Evolutionary conservation across 345 rosid species (phyloP), one percentile per base, ranked within the genome.

Genomic region (Fremontodendron californicum): DNA sequence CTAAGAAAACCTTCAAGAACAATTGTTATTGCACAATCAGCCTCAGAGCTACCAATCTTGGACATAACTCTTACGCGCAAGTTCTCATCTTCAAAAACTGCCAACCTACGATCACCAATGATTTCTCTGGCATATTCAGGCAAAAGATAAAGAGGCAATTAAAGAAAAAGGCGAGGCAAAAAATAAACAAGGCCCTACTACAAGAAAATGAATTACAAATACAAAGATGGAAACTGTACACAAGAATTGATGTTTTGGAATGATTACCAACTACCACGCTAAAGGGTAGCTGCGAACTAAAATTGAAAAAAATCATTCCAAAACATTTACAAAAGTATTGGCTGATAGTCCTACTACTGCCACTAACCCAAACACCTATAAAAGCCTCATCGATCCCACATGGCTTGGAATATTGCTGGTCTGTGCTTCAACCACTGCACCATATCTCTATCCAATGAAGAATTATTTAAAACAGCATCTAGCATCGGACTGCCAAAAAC

Each of bases 401-500:
- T 78, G 4, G 97, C 90, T 83, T 89, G 91, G 69, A 84, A 92
- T 63, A 87, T 79, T 0, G 87, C 42, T n/a, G 88, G 87, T 82
- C 99, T 92, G 81, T 86, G 93, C 89, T 88, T 88, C 78, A 96
- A 83, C 99, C 99, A 96, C n/a, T 91, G 85, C 77, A 94, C 75
- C 88, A 96, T 83, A 62, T 96, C 99, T 86, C 88, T 87, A 80
- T 96, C 97, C 67, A 94, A 62, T 18, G 86, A 52, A 35, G 88
- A 46, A 71, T 82, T 85, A 55, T 79, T 85, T 58, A 94, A 63
- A n/a, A 88, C 89, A 0, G 94, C 85, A 70, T 96, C 98, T 3
- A 96, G 86, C 99, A 93, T 96, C 16, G 99, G 99, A 86, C 98
- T 94, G 62, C 98, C 99, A 37, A 89, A 80, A 40, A 93, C 83